A percentile compares a stretch with the other conserved stretches of the same genome.
Evolutionary conservation across 163 green algal genomes (phyloP).

Genomic region (Chlamydomonas reinhardtii): DNA sequence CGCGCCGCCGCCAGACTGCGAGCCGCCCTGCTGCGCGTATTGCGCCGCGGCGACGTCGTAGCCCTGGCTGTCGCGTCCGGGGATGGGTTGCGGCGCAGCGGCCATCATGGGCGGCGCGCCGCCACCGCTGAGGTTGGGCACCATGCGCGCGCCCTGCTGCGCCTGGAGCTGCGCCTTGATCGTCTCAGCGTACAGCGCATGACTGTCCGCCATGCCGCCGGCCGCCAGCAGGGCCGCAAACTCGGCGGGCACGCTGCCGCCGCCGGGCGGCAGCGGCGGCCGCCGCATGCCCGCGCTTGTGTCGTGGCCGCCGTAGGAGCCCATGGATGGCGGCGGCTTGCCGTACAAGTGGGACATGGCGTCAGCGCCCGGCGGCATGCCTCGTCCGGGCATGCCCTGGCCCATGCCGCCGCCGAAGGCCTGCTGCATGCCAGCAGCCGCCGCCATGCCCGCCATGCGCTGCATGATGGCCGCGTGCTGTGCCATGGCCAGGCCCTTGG

Average conservation of each 20-base stretch:
- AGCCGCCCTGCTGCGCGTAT: not conserved
- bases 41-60: not conserved
- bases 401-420: conserved; percentile 12
- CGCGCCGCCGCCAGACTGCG: conserved; percentile 6
- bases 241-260: conserved; percentile 15
- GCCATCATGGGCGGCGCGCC: not conserved
- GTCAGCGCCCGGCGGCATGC: not conserved
- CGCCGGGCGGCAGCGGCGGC: conserved; percentile 18
- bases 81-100: conserved; percentile 29
- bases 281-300: conserved; percentile 7
- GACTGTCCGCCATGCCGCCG: conserved; percentile 8
- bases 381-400: not conserved
- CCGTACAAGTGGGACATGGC: not conserved
- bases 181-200: conserved; percentile 4
- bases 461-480: conserved; percentile 49
- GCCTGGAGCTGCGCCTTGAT: conserved; percentile 16
- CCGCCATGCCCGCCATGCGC: conserved; percentile 38
- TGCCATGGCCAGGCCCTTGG: conserved; percentile 15
- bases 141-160: too few species aligned
- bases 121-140: too few species aligned
- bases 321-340: conserved; percentile 20
- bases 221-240: conserved; percentile 11
- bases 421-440: conserved; percentile 24
- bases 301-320: not conserved
- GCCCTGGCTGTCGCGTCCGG: conserved; percentile 15